Evolutionary conservation across 768 basidiomycete species (phyloP).

Genomic region (Rhodocollybia butyracea): DNA sequence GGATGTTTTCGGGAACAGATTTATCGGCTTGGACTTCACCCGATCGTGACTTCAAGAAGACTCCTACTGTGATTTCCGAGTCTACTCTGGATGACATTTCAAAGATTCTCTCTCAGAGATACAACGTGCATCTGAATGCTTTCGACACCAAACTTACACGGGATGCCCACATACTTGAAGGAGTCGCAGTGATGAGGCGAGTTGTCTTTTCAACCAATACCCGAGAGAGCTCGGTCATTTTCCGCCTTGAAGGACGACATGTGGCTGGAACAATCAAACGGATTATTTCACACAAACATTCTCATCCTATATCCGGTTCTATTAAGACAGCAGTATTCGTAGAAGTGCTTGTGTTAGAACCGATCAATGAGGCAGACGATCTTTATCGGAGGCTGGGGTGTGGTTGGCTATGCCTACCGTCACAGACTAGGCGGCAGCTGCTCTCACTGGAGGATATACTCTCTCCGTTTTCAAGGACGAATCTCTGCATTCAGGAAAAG

Average conservation of each 20-base stretch:
- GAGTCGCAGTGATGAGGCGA: background rate
- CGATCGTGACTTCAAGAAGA: background rate
- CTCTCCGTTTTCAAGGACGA: background rate
- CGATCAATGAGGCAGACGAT: background rate
- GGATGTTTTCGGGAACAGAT: conserved; percentile 5
- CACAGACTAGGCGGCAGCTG: background rate
- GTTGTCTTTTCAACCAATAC: background rate
- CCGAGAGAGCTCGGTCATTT: background rate
- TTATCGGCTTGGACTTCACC: background rate
- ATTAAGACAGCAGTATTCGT: background rate
- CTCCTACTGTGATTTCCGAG: background rate
- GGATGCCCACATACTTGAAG: background rate
- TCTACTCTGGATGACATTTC: background rate
- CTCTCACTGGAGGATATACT: background rate
- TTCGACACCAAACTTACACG: background rate
- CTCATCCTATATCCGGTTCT: background rate
- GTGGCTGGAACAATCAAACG: background rate
- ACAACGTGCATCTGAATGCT: background rate
- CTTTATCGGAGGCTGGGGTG: background rate
- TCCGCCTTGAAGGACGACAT: background rate
- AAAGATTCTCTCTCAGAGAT: background rate
- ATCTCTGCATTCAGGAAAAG: background rate
- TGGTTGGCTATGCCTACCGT: background rate
- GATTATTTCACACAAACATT: background rate
- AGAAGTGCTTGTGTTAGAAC: background rate